Evolutionary conservation across 2,329 filamentous ascomycete genomes (phyloP), one percentile per base, ranked within the genome.

Genomic region (Colletotrichum neosansevieriae): DNA sequence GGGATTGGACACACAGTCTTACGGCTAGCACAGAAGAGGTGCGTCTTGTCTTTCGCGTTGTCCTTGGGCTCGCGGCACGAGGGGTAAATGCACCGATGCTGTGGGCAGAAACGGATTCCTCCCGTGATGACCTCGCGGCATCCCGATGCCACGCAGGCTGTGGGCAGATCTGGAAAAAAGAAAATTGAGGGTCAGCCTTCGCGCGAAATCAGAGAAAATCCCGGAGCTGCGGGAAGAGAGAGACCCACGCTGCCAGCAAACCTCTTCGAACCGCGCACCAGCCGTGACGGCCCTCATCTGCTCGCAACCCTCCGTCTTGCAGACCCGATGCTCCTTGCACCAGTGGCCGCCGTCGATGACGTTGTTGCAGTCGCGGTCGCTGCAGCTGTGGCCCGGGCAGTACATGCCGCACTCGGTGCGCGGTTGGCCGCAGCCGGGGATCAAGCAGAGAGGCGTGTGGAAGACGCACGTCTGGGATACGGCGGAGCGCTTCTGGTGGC

Each of bases 281-380:
- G 64, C 24, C 11, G 65, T 65, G 13, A 62, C 57, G 38, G 57
- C 61, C 21, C 63, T 38, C 2, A 19, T 60, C 24, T 47, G 40
- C 6, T 17, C 19, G 45, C 50, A 64, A 7, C 63, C 72, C 1
- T 24, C 47, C 2, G 78, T 50, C 12, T 57, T 56, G 50, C 72
- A 73, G 9, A 51, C n/a, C 12, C 61, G 56, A 44, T 73, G 72
- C 7, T 59, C 34, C 19, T 34, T 47, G 38, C 72, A 73, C 71
- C 71, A 73, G 56, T 63, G 42, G 11, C 69, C 71, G 24, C 62
- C 59, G 60, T 29, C 50, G n/a, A 72, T 72, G 36, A 71, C 67
- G n/a, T 17, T 24, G 5, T 57, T 45, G 42, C 72, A 73, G 45
- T 66, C 59, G 13, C 11, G 12, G 17, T 64, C 51, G 40, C 47